Percentiles rank a stretch among this genome's conserved stretches.
Evolutionary conservation across 2,329 filamentous ascomycete species (phyloP).

Genomic region (Talaromyces sp.): DNA sequence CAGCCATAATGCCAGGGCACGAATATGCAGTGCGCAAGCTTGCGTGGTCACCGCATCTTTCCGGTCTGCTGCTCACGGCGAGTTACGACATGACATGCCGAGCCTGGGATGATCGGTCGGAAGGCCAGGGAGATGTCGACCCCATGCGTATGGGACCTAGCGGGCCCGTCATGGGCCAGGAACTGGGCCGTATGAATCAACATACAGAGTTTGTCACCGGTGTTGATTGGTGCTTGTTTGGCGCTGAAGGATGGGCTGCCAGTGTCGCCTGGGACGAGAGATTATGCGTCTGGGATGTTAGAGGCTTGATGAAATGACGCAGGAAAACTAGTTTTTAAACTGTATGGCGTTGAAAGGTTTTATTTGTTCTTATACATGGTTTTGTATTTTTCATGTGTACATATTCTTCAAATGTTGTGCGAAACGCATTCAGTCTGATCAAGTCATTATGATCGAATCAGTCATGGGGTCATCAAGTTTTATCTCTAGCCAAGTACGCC

Average conservation of each 20-base stretch:
- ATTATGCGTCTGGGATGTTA: constrained; percentile 87
- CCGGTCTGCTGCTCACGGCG: constrained; percentile 77
- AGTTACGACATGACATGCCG: constrained; percentile 98
- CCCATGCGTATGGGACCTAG: constrained; percentile 34
- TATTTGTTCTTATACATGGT: background rate
- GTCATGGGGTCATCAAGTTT: background rate
- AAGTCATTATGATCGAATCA: background rate
- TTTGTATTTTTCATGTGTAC: background rate
- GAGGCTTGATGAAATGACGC: constrained; percentile 50
- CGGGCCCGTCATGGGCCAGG: constrained; percentile 52
- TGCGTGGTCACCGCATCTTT: constrained; percentile 90
- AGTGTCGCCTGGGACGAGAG: constrained; percentile 92
- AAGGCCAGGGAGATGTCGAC: constrained; percentile 33
- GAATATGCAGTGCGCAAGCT: constrained; percentile 83
- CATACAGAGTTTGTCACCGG: constrained; percentile 97
- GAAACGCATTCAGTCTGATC: background rate
- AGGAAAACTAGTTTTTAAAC: background rate
- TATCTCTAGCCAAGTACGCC: background rate
- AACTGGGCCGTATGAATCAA: constrained; percentile 81
- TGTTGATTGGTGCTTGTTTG: constrained; percentile 97
- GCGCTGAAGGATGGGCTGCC: constrained; percentile 90
- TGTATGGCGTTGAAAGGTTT: background rate
- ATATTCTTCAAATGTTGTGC: background rate
- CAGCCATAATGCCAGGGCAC: constrained; percentile 74
- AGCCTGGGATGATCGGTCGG: constrained; percentile 80